Conservation (phyloP, 495 filamentous ascomycete genomes). For the Penicillium argentinense region DNA sequence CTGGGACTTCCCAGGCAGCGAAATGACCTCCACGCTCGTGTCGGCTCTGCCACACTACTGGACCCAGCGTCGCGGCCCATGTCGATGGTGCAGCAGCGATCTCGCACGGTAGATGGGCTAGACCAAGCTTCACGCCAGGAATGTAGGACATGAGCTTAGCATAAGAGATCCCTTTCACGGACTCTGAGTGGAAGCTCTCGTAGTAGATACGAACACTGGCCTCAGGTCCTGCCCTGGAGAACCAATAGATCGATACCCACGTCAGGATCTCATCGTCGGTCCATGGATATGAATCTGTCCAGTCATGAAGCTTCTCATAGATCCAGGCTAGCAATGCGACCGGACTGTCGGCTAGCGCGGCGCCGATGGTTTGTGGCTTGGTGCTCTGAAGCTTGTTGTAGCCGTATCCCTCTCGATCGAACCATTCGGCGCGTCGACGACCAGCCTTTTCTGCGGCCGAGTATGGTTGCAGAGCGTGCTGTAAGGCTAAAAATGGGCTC, state of each 20-base stretch:
- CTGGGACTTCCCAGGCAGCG: constrained; percentile 57
- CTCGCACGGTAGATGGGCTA: constrained; percentile 54
- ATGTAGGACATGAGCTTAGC: constrained; percentile 12
- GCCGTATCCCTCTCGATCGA: constrained; percentile 50
- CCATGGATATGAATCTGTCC: constrained; percentile 68
- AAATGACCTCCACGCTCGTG: constrained; percentile 63
- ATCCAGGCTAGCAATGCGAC: constrained; percentile 65
- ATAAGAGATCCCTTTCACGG: constrained; percentile 10
- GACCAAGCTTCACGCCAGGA: constrained; percentile 51
- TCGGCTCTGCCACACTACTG: constrained; percentile 53
- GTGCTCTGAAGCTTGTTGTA: constrained; percentile 58
- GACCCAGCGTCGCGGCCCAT: constrained; percentile 53
- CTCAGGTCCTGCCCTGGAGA: constrained; percentile 55
- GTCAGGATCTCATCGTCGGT: constrained; percentile 66
- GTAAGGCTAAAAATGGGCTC: constrained; percentile 22
- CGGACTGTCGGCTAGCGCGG: constrained; percentile 58
- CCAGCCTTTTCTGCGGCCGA: constrained; percentile 38
- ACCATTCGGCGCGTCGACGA: constrained; percentile 50
- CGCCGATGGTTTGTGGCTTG: constrained; percentile 63
- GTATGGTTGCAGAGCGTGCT: constrained; percentile 24
- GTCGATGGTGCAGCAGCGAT: constrained; percentile 45
- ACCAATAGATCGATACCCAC: constrained; percentile 64
- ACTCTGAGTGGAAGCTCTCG: constrained; percentile 39
- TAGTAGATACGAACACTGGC: constrained; percentile 62
- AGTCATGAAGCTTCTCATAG: constrained; percentile 67